Evolutionary conservation across 805 yeast species (phyloP).

Genomic region (Brettanomyces bruxellensis): DNA sequence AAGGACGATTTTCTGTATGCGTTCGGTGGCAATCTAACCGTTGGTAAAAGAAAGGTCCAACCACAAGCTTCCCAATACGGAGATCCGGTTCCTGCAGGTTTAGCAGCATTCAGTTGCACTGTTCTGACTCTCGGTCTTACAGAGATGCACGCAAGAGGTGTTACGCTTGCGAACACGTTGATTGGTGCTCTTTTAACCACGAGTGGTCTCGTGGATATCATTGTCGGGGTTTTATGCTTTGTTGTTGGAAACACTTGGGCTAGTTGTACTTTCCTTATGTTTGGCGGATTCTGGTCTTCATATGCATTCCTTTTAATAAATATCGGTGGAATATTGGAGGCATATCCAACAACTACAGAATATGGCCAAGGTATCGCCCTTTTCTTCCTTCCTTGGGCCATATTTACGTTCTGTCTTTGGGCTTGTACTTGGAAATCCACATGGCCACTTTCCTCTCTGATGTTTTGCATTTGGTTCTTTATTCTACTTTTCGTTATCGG

Average conservation of each 20-base stretch:
- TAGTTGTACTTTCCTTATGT: conserved; percentile 40
- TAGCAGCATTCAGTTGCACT: conserved; percentile 38
- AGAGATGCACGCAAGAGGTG: conserved; percentile 38
- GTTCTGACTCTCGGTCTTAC: conserved; percentile 40
- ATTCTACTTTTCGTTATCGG: conserved; percentile 37
- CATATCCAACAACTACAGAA: conserved; percentile 29
- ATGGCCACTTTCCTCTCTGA: conserved; percentile 28
- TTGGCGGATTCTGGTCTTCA: conserved; percentile 48
- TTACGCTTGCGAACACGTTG: conserved; percentile 31
- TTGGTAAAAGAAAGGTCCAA: conserved; percentile 28
- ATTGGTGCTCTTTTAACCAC: conserved; percentile 39
- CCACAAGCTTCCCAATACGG: conserved; percentile 22
- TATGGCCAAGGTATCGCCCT: conserved; percentile 38
- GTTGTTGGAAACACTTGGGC: conserved; percentile 48
- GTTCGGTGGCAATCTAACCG: conserved; percentile 49
- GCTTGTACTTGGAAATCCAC: conserved; percentile 42
- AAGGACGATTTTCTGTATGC: conserved; percentile 52
- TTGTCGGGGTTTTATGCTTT: conserved; percentile 45
- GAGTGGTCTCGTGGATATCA: conserved; percentile 40
- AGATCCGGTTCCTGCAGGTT: conserved; percentile 48
- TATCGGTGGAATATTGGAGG: conserved; percentile 31
- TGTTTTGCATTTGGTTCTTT: conserved; percentile 37
- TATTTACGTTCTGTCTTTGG: conserved; percentile 39
- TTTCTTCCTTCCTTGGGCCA: conserved; percentile 42
- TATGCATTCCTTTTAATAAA: conserved; percentile 38